phyloP scores from a whole-genome alignment of 352 stramenopile species.

The Globisporangium paroecandrum region DNA sequence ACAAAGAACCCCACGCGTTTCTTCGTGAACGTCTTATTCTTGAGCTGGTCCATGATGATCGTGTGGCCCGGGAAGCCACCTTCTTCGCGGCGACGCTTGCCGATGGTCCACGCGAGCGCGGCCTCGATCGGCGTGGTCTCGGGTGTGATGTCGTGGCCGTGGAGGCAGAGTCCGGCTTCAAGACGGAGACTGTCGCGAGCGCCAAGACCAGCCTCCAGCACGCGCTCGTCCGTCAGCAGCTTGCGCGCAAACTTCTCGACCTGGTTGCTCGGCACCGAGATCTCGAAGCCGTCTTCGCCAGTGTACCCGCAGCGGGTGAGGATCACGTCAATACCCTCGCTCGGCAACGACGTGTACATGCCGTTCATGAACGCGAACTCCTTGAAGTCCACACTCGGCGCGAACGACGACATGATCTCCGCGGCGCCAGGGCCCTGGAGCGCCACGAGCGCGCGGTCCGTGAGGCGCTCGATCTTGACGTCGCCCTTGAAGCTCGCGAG shows the following conservation, averaged over 20 bases:
- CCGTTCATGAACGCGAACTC: conserved; percentile 97
- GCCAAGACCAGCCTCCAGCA: conserved; percentile 93
- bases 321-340: conserved; percentile 69
- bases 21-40: conserved; percentile 90
- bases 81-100: conserved; percentile 80
- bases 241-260: conserved; percentile 51
- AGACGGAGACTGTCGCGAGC: conserved; percentile 96
- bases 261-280: conserved; percentile 83
- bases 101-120: conserved; percentile 92
- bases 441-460: conserved; percentile 92
- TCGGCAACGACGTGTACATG: conserved; percentile 76
- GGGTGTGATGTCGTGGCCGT: conserved; percentile 97
- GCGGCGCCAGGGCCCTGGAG: conserved; percentile 94
- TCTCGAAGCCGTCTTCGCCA: conserved; percentile 98
- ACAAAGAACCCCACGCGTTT: conserved; percentile 97
- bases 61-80: conserved; percentile 94
- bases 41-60: conserved; percentile 93
- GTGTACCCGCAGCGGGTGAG: conserved; percentile 98
- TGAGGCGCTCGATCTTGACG: conserved; percentile 93
- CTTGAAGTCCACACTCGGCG: conserved; percentile 87
- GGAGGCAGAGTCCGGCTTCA: conserved; percentile 97
- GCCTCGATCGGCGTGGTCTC: conserved; percentile 95
- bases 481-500: conserved; percentile 89
- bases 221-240: conserved; percentile 57
- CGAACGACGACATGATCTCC: conserved; percentile 75